phyloP scores from a whole-genome alignment of 169 alveolate genomes.

The Neospora caninum region DNA sequence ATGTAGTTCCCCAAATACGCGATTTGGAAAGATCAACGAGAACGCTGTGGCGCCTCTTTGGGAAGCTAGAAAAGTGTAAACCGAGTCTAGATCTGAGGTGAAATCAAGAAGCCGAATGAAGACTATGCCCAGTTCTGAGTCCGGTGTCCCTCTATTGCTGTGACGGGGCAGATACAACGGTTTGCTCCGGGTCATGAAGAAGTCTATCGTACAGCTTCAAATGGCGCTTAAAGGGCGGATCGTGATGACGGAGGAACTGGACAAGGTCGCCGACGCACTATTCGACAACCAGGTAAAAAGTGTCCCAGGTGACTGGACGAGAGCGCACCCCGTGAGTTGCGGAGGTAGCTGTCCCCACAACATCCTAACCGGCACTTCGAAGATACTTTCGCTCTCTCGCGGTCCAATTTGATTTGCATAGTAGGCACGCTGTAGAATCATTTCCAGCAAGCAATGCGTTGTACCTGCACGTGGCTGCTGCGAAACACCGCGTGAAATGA shows the following conservation, averaged over 20 bases:
- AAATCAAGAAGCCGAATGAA: background rate
- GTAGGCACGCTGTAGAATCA: background rate
- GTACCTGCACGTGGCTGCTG: no score
- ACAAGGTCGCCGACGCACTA: constrained; percentile 85
- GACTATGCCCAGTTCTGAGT: background rate
- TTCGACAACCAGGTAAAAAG: constrained; percentile 80
- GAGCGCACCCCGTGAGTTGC: background rate
- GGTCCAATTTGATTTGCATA: background rate
- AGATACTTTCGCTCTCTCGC: background rate
- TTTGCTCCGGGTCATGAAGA: constrained; percentile 83
- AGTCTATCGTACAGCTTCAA: constrained; percentile 82
- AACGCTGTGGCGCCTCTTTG: no score
- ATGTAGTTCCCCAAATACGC: no score
- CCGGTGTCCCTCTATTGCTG: background rate
- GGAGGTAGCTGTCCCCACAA: background rate
- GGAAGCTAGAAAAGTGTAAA: background rate
- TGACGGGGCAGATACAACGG: constrained; percentile 84
- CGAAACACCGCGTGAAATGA: no score
- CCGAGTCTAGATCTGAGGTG: constrained; percentile 71
- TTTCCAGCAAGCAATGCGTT: no score
- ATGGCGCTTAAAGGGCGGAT: constrained; percentile 93
- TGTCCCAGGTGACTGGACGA: background rate
- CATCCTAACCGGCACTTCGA: background rate
- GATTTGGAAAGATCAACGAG: no score
- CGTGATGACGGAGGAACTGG: constrained; percentile 92